Evolutionary conservation across 495 filamentous ascomycete genomes (phyloP), one percentile per base, ranked within the genome.

Genomic region (Penicillium flavigenum): DNA sequence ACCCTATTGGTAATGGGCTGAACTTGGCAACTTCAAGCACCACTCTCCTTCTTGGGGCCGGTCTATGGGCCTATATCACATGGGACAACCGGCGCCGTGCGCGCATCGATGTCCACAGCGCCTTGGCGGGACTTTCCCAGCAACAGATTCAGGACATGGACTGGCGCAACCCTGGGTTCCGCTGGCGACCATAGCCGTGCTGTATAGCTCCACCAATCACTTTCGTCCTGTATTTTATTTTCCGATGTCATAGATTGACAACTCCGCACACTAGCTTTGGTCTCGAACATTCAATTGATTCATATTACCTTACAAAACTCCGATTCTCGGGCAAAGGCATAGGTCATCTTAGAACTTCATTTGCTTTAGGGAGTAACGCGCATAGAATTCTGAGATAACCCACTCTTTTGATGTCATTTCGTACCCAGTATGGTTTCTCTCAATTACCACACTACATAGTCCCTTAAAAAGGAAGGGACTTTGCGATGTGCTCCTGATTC

Each of bases 111-210:
- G 63, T 83, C 5, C 80, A 81, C 57, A 69, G 71, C 49, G 84
- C 81, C 55, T 58, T 90, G 59, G 75, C 74, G 2, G 84, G 82
- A 0, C 55, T 87, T 67, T 78, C 76, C 29, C 67, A 76, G 66
- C 58, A 72, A 58, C 70, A 87, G 72, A 72, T 89, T 14, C 79
- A 88, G 68, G 83, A 87, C 63, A 62, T 90, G 26, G 88, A 90
- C 62, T 91, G 86, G 86, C 79, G 76, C 57, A 86, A 91, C 64
- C 88, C 88, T 7, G 83, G 72, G n/a, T 90, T 88, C 69, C 79
- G 74, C 62, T 86, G 78, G 86, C 78, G 70, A 64, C 80, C 77
- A 58, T 86, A 66, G 69, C 12, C 4, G 17, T 27, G 31, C 7
- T 42, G 5, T 26, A 0, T 12, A 14, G 3, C 14, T 20, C 24